These are phyloP conservation scores for Sporisorium iseilematis-ciliati DNA, from an alignment of 1,284 basidiomycete species.

Conservation along the genomic window DNA sequence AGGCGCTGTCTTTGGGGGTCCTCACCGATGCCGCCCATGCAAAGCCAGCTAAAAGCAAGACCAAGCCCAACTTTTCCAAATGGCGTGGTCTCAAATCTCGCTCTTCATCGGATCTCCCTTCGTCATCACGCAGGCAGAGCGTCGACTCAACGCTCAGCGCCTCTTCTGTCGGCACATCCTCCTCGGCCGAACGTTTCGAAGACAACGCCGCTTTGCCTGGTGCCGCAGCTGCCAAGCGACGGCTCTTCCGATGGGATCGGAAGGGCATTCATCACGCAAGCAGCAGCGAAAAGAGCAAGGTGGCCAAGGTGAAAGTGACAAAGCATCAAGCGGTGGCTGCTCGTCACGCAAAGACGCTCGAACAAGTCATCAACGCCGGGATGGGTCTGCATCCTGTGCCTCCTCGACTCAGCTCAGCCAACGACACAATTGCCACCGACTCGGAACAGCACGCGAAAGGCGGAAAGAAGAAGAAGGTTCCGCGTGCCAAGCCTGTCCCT, in stretches of 20 bases:
- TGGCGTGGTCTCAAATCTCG: slow-evolving; percentile 40
- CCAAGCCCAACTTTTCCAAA: slow-evolving; percentile 19
- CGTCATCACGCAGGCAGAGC: slow-evolving; percentile 15
- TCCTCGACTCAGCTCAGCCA: slow-evolving; percentile 25
- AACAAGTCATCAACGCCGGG: slow-evolving; percentile 61
- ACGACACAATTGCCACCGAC: neutral
- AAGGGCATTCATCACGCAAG: slow-evolving; percentile 39
- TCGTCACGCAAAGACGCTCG: slow-evolving; percentile 60
- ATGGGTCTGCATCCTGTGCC: slow-evolving; percentile 47
- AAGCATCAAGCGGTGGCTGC: slow-evolving; percentile 55
- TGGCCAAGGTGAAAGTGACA: slow-evolving; percentile 51
- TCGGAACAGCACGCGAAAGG: slow-evolving; percentile 8
- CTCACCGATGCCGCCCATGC: neutral
- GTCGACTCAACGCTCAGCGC: slow-evolving; percentile 21
- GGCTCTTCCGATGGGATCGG: slow-evolving; percentile 47
- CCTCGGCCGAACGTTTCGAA: slow-evolving; percentile 19
- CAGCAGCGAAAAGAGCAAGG: slow-evolving; percentile 33
- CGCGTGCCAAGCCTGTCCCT: slow-evolving; percentile 31
- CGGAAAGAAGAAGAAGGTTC: slow-evolving; percentile 38
- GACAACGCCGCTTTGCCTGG: slow-evolving; percentile 26
- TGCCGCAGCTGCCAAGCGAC: slow-evolving; percentile 37
- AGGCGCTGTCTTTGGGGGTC: slow-evolving; percentile 13
- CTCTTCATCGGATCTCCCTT: slow-evolving; percentile 32
- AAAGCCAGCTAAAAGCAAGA: slow-evolving; percentile 4
- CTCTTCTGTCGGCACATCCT: slow-evolving; percentile 15